phyloP scores from a whole-genome alignment of 2,329 filamentous ascomycete species.

The Diplodia scrobiculata region DNA sequence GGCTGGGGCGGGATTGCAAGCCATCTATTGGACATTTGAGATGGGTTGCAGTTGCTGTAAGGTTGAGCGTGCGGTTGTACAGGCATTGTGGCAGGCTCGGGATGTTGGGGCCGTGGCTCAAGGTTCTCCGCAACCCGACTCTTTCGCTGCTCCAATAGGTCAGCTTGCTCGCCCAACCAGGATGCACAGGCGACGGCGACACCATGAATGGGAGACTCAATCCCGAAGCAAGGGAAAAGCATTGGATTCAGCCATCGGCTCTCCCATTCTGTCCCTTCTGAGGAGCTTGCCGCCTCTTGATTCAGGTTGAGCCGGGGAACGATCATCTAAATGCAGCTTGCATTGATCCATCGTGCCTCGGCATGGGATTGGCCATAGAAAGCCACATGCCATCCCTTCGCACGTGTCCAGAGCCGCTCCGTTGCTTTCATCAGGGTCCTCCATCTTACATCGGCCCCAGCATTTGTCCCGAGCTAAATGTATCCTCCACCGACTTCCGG shows the following conservation, averaged over 20 bases:
- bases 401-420: too few relatives aligned
- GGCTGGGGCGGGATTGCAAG: background rate
- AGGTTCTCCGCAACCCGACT: conserved; percentile 13
- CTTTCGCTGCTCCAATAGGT: background rate
- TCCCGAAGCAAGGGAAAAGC: background rate
- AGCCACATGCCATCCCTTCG: too few relatives aligned
- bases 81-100: conserved; percentile 1
- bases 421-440: too few relatives aligned
- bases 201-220: background rate
- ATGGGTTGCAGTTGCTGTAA: background rate
- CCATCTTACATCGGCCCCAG: too few relatives aligned
- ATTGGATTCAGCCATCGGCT: background rate
- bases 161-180: background rate
- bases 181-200: background rate
- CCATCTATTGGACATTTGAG: background rate
- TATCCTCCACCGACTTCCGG: too few relatives aligned
- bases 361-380: too few relatives aligned
- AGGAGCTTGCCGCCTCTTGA: conserved; percentile 48
- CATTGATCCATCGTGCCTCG: conserved; percentile 44
- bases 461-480: too few relatives aligned
- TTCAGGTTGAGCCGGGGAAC: background rate
- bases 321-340: conserved; percentile 34
- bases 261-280: conserved; percentile 41
- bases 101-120: conserved; percentile 14
- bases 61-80: background rate